Percentiles rank a stretch among this genome's conserved stretches.
These are phyloP conservation scores for Termitomyces sp. DNA, from an alignment of 768 basidiomycete genomes.

Conservation along the genomic window DNA sequence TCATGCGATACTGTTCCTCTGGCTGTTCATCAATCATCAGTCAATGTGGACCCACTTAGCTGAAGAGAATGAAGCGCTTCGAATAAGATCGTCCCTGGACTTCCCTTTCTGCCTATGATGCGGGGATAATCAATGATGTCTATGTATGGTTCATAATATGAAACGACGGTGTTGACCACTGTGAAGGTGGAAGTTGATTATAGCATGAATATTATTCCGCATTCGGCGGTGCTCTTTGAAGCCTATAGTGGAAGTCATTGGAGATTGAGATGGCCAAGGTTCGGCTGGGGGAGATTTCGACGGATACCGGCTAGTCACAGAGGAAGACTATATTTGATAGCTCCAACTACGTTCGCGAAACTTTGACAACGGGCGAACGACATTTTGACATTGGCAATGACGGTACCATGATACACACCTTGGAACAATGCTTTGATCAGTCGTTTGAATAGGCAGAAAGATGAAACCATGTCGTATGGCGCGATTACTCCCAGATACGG, in stretches of 20 bases:
- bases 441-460: not conserved
- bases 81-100: not conserved
- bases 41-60: not conserved
- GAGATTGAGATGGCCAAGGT: not conserved
- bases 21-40: not conserved
- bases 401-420: not conserved
- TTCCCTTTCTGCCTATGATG: not conserved
- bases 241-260: not conserved
- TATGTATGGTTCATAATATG: not conserved
- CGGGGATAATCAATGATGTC: too few species aligned
- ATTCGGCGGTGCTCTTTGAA: not conserved
- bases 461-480: too few species aligned
- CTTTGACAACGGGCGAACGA: not conserved
- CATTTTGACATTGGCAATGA: not conserved
- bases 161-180: not conserved
- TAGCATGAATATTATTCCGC: not conserved
- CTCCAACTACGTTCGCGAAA: too few species aligned
- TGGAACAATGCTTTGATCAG: not conserved
- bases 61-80: not conserved
- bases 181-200: not conserved
- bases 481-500: not conserved
- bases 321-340: too few species aligned
- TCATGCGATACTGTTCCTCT: too few species aligned
- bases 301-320: not conserved
- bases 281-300: not conserved